Percentiles rank a stretch among this genome's conserved stretches.
Evolutionary conservation across 106 monocot genomes (phyloP).

Genomic region (Chionographis japonica): DNA sequence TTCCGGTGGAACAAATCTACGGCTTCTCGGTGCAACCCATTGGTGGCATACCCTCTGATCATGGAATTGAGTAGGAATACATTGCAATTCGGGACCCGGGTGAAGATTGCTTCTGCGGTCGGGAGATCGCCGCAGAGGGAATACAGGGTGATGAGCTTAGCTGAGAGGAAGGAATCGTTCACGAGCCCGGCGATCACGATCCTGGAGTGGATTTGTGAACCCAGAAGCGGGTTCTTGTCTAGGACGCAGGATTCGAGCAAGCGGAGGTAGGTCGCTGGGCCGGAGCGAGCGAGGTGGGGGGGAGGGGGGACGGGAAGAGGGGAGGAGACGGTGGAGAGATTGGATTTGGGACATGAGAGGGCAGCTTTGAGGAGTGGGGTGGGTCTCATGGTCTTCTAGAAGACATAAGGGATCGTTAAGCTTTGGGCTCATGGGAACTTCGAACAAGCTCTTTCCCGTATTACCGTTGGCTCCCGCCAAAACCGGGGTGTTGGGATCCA

Average conservation of each 20-base stretch:
- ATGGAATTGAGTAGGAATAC: conserved; percentile 44
- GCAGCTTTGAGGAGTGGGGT: neutral
- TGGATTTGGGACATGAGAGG: too few relatives aligned
- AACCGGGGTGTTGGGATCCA: too few relatives aligned
- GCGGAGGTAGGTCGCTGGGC: neutral
- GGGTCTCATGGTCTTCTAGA: conserved; percentile 5
- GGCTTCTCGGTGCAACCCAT: conserved; percentile 37
- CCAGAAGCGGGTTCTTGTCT: conserved; percentile 6
- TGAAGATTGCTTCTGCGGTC: conserved; percentile 18
- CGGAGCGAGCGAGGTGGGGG: neutral
- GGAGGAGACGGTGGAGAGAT: neutral
- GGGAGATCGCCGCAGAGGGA: conserved; percentile 25
- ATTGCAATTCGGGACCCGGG: conserved; percentile 8
- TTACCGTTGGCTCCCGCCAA: too few relatives aligned
- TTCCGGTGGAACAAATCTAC: conserved; percentile 30
- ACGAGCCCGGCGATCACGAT: conserved; percentile 33
- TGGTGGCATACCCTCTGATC: conserved; percentile 38
- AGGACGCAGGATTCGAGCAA: conserved; percentile 25
- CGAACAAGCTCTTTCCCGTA: too few relatives aligned
- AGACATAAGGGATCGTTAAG: neutral
- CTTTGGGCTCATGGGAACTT: too few relatives aligned
- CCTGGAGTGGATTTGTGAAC: conserved; percentile 34
- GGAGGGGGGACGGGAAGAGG: neutral
- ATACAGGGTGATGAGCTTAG: conserved; percentile 53
- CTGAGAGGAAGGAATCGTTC: conserved; percentile 39